Conservation (phyloP, 495 filamentous ascomycete species). For the Aspergillus sclerotiicarbonarius region DNA sequence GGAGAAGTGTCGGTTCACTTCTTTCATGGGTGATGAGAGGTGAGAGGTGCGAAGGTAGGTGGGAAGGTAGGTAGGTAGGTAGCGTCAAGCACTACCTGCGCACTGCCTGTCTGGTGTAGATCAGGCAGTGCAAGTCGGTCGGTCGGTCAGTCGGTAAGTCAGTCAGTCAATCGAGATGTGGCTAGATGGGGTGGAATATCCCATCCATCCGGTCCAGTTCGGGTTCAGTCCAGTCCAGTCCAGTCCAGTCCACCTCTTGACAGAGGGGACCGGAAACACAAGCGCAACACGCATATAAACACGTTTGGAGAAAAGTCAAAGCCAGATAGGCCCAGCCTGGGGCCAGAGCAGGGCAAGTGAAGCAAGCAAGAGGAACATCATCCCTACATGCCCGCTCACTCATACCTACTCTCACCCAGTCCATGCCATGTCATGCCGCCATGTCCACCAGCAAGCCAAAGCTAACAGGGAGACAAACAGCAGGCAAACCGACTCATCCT, state of each 20-base stretch:
- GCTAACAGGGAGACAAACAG: background rate
- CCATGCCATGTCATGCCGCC: background rate
- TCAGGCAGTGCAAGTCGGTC: background rate
- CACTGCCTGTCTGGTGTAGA: constrained; percentile 9
- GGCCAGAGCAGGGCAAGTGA: too few species aligned
- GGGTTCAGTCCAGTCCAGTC: too few species aligned
- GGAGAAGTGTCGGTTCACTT: too few species aligned
- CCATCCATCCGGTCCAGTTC: too few species aligned
- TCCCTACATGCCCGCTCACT: too few species aligned
- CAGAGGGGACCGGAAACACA: background rate
- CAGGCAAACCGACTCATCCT: background rate
- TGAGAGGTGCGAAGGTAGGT: too few species aligned
- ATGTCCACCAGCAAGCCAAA: background rate
- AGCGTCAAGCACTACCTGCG: constrained; percentile 25
- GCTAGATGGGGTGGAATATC: background rate
- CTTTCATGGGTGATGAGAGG: too few species aligned
- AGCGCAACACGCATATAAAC: background rate
- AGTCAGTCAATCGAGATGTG: background rate
- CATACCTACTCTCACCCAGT: background rate
- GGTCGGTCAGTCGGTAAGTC: background rate
- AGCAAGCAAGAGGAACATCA: too few species aligned
- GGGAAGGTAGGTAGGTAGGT: background rate
- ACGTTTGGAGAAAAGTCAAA: background rate
- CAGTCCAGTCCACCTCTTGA: background rate
- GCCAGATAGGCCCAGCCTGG: background rate